Evolutionary conservation across 2,329 filamentous ascomycete species (phyloP).

Genomic region (Nigrograna mackinnonii): DNA sequence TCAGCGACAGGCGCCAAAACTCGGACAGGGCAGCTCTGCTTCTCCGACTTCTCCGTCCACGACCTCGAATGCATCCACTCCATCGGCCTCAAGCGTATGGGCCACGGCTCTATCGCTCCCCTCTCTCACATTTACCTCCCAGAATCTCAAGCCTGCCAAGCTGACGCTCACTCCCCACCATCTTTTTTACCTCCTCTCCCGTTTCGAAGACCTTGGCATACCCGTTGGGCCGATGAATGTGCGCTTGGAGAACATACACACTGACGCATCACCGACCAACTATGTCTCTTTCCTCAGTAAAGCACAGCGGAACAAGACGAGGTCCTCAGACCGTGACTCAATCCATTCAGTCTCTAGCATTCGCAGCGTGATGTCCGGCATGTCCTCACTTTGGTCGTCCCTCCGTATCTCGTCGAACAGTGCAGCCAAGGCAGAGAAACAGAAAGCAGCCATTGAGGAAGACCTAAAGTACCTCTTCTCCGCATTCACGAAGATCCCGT

Average conservation of each 20-base stretch:
- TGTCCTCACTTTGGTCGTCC: constrained; percentile 90
- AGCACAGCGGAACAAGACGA: constrained; percentile 77
- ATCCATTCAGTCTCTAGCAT: constrained; percentile 96
- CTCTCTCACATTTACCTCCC: constrained; percentile 80
- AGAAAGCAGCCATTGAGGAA: constrained; percentile 80
- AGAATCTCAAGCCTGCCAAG: constrained; percentile 85
- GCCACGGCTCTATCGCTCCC: constrained; percentile 87
- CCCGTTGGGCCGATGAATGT: constrained; percentile 95
- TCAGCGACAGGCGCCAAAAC: constrained; percentile 71
- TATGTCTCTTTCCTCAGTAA: constrained; percentile 95
- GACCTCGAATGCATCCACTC: constrained; percentile 52
- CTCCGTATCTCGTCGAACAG: constrained; percentile 83
- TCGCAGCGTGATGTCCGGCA: constrained; percentile 94
- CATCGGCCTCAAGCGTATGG: constrained; percentile 69
- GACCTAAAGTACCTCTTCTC: constrained; percentile 97
- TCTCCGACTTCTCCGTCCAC: constrained; percentile 42
- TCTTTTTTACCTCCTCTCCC: constrained; percentile 92
- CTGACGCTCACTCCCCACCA: constrained; percentile 93
- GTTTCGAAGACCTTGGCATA: constrained; percentile 91
- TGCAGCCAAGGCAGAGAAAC: constrained; percentile 82
- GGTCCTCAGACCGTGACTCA: constrained; percentile 82
- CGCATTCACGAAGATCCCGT: constrained; percentile 97
- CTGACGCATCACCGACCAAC: constrained; percentile 81
- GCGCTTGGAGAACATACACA: constrained; percentile 90
- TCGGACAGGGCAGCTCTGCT: constrained; percentile 55